A percentile compares a stretch with the other conserved stretches of the same genome.
Conservation (phyloP, 805 yeast genomes). For the Jamesozyma rosinii region DNA sequence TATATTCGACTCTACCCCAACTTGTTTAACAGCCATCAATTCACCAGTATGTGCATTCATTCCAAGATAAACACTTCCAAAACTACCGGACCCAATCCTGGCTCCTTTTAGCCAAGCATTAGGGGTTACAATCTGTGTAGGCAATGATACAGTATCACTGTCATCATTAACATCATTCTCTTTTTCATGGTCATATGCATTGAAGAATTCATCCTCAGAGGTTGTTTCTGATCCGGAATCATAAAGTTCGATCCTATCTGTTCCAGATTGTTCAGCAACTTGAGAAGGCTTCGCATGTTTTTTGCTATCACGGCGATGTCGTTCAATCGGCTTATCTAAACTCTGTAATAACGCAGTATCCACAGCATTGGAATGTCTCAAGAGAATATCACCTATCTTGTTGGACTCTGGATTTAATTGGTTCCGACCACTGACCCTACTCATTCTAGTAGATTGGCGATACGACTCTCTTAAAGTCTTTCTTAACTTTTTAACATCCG, state of each 20-base stretch:
- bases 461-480: constrained; percentile 79
- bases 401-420: constrained; percentile 33
- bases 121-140: constrained; percentile 43
- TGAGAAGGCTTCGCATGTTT: constrained; percentile 16
- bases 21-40: constrained; percentile 94
- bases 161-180: constrained; percentile 18
- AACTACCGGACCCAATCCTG: constrained; percentile 87
- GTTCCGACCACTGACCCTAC: constrained; percentile 5
- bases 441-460: constrained; percentile 58
- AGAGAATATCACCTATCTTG: constrained; percentile 56
- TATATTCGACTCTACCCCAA: constrained; percentile 39
- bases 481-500: constrained; percentile 60
- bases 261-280: neutral
- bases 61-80: constrained; percentile 88
- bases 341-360: constrained; percentile 37
- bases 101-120: constrained; percentile 89
- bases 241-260: constrained; percentile 1
- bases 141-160: constrained; percentile 32
- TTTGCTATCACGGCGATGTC: constrained; percentile 16
- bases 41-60: constrained; percentile 90
- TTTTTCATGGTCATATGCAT: neutral
- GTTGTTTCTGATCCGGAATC: constrained; percentile 3
- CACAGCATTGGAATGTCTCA: constrained; percentile 47
- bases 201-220: constrained; percentile 1
- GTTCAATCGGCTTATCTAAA: constrained; percentile 7